Conservation (phyloP, 192 early-diverging fungal species). For the Spinellus fusiger region DNA sequence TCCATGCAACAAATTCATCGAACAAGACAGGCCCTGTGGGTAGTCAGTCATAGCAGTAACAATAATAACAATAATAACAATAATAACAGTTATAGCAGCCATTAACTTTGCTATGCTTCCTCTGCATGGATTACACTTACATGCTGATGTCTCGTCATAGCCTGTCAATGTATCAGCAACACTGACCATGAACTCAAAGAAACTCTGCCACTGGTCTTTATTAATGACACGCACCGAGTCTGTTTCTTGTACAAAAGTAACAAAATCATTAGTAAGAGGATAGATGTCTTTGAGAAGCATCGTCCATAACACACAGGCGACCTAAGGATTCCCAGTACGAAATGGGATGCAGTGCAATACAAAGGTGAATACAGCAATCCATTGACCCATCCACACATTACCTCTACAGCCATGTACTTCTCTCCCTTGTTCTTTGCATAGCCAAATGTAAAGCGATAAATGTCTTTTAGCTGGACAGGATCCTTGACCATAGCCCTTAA, state of each 20-base stretch:
- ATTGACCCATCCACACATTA: conserved; percentile 8
- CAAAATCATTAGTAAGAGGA: conserved; percentile 41
- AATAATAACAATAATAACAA: not conserved
- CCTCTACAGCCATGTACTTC: conserved; percentile 55
- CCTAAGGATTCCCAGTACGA: conserved; percentile 22
- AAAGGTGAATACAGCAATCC: not conserved
- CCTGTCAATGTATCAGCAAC: conserved; percentile 42
- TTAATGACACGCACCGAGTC: conserved; percentile 56
- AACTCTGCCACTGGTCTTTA: conserved; percentile 62
- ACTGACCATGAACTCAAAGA: conserved; percentile 52
- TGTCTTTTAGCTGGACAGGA: conserved; percentile 45
- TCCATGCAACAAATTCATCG: conserved; percentile 66
- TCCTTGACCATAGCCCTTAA: conserved; percentile 29
- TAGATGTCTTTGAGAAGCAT: conserved; percentile 36
- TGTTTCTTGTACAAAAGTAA: conserved; percentile 43
- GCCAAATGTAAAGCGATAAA: conserved; percentile 57
- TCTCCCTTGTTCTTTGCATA: conserved; percentile 59
- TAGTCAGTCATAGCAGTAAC: not conserved
- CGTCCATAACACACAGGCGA: conserved; percentile 47
- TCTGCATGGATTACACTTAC: too few relatives aligned
- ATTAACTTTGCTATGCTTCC: not conserved
- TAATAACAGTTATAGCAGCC: not conserved
- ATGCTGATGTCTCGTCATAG: conserved; percentile 57
- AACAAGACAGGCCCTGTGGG: conserved; percentile 56
- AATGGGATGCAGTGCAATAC: not conserved